Evolutionary conservation across 2,329 filamentous ascomycete genomes (phyloP).

Genomic region (Sclerotinia trifoliorum): DNA sequence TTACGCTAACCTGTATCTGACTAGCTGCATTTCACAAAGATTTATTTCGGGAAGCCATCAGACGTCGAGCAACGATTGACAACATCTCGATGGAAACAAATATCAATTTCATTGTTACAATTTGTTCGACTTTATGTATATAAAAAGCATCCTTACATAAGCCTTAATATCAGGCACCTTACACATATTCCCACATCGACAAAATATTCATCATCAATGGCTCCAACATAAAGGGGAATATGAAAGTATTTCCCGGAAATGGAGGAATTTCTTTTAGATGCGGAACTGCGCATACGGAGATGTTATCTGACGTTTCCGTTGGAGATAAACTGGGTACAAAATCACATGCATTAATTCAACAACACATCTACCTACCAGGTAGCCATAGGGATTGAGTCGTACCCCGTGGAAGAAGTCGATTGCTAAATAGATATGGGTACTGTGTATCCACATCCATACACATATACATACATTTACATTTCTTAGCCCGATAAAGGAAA

Average conservation of each 20-base stretch:
- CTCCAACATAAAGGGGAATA: neutral
- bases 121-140: neutral
- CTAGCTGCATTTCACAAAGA: slow-evolving; percentile 19
- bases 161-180: neutral
- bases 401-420: neutral
- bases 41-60: slow-evolving; percentile 20
- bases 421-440: no score
- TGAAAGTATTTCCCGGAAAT: neutral
- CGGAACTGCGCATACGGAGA: neutral
- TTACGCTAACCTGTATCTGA: slow-evolving; percentile 4
- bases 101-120: neutral
- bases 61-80: slow-evolving; percentile 18
- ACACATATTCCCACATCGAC: neutral
- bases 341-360: neutral
- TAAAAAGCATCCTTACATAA: neutral
- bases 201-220: neutral
- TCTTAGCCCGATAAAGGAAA: neutral
- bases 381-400: neutral
- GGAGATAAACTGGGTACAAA: slow-evolving; percentile 4
- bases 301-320: slow-evolving; percentile 5
- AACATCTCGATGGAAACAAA: neutral
- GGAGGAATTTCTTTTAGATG: slow-evolving; percentile 2
- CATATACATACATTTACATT: no score
- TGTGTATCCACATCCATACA: no score
- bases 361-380: neutral